These are phyloP conservation scores for Sporisorium sorghi DNA, from an alignment of 1,284 basidiomycete species.

Conservation along the genomic window DNA sequence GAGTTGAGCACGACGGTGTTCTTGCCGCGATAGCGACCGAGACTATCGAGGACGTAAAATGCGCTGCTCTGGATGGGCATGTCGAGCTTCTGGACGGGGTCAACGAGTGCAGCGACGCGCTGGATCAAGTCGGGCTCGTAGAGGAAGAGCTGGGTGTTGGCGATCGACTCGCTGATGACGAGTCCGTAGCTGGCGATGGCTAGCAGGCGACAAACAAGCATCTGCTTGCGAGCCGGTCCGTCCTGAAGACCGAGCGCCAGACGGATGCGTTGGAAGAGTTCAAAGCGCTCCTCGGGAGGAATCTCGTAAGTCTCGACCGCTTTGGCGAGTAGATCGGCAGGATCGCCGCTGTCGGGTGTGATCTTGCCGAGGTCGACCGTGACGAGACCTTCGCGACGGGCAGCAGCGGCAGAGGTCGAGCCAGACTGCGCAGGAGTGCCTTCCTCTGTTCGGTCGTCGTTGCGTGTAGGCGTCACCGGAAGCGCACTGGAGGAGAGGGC, in stretches of 20 bases:
- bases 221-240: constrained; percentile 79
- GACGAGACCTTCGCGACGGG: constrained; percentile 54
- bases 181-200: constrained; percentile 82
- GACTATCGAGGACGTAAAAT: constrained; percentile 87
- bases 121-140: constrained; percentile 88
- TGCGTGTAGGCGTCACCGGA: constrained; percentile 27
- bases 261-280: constrained; percentile 87
- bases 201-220: constrained; percentile 84
- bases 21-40: constrained; percentile 84
- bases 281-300: constrained; percentile 86
- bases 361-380: constrained; percentile 53
- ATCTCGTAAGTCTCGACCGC: constrained; percentile 79
- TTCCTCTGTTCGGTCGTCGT: constrained; percentile 21
- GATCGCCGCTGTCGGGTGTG: constrained; percentile 24
- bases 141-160: constrained; percentile 84
- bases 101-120: constrained; percentile 57
- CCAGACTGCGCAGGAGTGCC: background rate
- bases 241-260: constrained; percentile 78
- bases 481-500: constrained; percentile 35
- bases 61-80: constrained; percentile 77
- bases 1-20: constrained; percentile 88
- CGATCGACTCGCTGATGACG: constrained; percentile 75
- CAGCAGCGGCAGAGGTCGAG: constrained; percentile 11
- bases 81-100: constrained; percentile 43
- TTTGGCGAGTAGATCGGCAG: constrained; percentile 76